Percentiles rank a stretch among this genome's conserved stretches.
These are phyloP conservation scores for Simmondsia chinensis DNA, from an alignment of 148 eudicot species.

Conservation along the genomic window DNA sequence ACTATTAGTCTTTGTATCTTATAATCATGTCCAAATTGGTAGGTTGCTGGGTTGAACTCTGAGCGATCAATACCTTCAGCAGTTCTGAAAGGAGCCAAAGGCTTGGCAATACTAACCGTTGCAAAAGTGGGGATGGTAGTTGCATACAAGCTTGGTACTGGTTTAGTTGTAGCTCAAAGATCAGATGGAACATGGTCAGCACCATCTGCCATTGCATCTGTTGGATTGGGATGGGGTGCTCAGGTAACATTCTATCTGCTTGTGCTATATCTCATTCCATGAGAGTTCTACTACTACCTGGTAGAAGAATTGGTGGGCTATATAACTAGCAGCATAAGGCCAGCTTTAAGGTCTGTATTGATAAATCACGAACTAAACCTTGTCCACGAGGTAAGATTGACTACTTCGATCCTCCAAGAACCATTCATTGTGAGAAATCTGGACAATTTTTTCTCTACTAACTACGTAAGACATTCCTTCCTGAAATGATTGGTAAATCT, in stretches of 20 bases:
- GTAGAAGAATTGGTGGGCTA: no score
- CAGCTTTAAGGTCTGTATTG: no score
- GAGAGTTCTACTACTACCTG: no score
- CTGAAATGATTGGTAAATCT: no score
- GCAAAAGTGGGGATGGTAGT: constrained; percentile 78
- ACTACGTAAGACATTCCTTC: no score
- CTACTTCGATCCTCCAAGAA: no score
- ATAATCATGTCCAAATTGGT: constrained; percentile 7
- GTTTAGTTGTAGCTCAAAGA: constrained; percentile 88
- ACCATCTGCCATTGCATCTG: constrained; percentile 90
- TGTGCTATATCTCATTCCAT: no score
- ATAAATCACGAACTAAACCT: no score
- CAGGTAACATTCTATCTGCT: constrained; percentile 42
- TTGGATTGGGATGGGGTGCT: constrained; percentile 98
- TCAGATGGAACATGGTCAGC: constrained; percentile 99
- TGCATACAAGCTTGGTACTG: constrained; percentile 92
- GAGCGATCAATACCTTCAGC: constrained; percentile 84
- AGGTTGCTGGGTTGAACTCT: constrained; percentile 85
- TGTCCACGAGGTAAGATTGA: no score
- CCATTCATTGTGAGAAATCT: no score
- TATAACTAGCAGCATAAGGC: no score
- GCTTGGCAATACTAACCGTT: constrained; percentile 93
- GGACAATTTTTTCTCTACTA: no score
- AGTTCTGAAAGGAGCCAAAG: constrained; percentile 83
- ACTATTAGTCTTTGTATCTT: background rate